phyloP scores from a whole-genome alignment of 441 rosid genomes.

The Erodium moschatum region DNA sequence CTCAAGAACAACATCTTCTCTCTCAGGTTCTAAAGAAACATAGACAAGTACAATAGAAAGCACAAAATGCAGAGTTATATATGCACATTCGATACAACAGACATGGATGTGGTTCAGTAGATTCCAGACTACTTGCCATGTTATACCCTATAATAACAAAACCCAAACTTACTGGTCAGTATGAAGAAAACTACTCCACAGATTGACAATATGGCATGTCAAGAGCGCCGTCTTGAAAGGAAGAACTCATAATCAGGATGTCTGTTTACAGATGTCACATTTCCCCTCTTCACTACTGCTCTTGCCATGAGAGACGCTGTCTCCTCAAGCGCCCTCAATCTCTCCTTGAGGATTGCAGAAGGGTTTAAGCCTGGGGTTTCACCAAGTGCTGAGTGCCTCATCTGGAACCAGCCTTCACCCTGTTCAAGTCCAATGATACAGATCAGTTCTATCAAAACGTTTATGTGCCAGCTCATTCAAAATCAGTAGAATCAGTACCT shows the following conservation, averaged over 20 bases:
- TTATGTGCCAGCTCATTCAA: not conserved
- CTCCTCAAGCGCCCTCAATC: slow-evolving; percentile 39
- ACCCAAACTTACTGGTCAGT: no score
- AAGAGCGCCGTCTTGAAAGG: slow-evolving; percentile 29
- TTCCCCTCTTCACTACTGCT: slow-evolving; percentile 38
- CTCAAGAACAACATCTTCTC: not conserved
- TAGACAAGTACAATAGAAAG: not conserved
- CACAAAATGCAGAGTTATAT: not conserved
- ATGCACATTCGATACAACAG: not conserved
- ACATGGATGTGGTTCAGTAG: not conserved
- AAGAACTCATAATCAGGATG: slow-evolving; percentile 53
- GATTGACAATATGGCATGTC: not conserved
- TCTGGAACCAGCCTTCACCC: slow-evolving; percentile 52
- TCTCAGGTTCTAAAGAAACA: slow-evolving; percentile 1
- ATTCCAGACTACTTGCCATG: no score
- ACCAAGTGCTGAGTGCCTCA: slow-evolving; percentile 21
- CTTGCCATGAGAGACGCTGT: slow-evolving; percentile 44
- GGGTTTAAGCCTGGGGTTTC: slow-evolving; percentile 25
- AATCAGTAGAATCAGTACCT: slow-evolving; percentile 28
- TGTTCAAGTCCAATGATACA: slow-evolving; percentile 18
- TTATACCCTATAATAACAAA: no score
- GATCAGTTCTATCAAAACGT: not conserved
- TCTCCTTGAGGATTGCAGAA: slow-evolving; percentile 34
- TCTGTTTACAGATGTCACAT: slow-evolving; percentile 27
- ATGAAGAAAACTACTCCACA: not conserved